phyloP scores from a whole-genome alignment of 495 filamentous ascomycete genomes.

The Penicillium manginii region DNA sequence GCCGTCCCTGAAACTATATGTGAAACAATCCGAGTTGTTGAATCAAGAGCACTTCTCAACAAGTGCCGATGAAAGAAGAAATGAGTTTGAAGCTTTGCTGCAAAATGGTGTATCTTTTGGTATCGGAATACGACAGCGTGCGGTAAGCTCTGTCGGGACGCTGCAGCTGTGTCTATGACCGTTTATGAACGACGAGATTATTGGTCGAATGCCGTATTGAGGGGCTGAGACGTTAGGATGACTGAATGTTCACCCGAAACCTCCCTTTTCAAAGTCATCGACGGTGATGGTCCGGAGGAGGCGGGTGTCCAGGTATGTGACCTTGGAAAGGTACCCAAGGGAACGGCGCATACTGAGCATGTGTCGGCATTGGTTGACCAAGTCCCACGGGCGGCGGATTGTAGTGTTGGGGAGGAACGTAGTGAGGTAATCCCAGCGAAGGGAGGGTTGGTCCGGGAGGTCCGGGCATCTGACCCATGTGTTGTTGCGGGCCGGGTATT shows the following conservation, averaged over 20 bases:
- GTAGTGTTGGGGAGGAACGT: constrained; percentile 22
- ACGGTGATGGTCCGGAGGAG: constrained; percentile 1
- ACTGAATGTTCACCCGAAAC: not conserved
- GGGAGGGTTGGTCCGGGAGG: constrained; percentile 22
- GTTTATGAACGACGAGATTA: not conserved
- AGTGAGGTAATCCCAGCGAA: constrained; percentile 22
- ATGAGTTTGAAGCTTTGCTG: not conserved
- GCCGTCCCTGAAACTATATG: not conserved
- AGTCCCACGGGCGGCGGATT: constrained; percentile 16
- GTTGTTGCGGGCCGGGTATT: constrained; percentile 22
- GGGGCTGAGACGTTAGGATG: not conserved
- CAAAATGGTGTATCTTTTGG: not conserved
- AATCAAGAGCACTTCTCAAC: not conserved
- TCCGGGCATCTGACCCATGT: constrained; percentile 10
- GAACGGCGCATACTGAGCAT: constrained; percentile 29
- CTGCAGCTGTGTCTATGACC: not conserved
- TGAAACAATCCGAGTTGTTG: not conserved
- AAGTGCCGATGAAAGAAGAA: not conserved
- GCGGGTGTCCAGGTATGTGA: constrained; percentile 3
- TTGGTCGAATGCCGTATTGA: not conserved
- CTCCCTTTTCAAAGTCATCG: not conserved
- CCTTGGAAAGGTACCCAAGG: constrained; percentile 23
- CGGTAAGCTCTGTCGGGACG: not conserved
- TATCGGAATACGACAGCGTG: not conserved
- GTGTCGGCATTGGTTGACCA: constrained; percentile 27